phyloP scores from a whole-genome alignment of 148 eudicot genomes.

The Vaccinium myrtillus region DNA sequence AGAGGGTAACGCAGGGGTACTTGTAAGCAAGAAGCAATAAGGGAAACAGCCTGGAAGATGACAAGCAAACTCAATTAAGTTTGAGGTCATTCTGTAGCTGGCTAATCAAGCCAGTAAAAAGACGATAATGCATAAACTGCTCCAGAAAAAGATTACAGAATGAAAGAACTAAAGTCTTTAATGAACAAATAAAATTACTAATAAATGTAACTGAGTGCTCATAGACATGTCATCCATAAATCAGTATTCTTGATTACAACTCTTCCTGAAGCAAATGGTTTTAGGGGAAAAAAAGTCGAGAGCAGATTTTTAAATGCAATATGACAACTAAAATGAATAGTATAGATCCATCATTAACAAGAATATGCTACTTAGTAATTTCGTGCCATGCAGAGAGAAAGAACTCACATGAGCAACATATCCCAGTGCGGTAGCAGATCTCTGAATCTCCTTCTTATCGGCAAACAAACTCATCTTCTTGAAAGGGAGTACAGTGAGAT shows the following conservation, averaged over 20 bases:
- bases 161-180: background rate
- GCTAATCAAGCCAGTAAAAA: background rate
- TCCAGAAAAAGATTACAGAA: background rate
- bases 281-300: background rate
- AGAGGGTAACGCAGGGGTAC: constrained; percentile 88
- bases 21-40: constrained; percentile 75
- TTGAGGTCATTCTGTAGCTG: background rate
- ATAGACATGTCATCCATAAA: background rate
- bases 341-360: background rate
- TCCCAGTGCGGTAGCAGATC: constrained; percentile 95
- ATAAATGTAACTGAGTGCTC: background rate
- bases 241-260: background rate
- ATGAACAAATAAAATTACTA: background rate
- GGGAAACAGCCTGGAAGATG: constrained; percentile 68
- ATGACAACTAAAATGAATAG: background rate
- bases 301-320: background rate
- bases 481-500: constrained; percentile 79
- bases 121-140: background rate
- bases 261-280: background rate
- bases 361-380: constrained; percentile 4
- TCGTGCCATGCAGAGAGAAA: constrained; percentile 20
- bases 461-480: constrained; percentile 86
- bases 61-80: constrained; percentile 10
- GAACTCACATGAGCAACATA: constrained; percentile 87
- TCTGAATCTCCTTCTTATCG: constrained; percentile 95